Evolutionary conservation across 257 asterid species (phyloP), one percentile per base, ranked within the genome.

Genomic region (Lycium ferocissimum): DNA sequence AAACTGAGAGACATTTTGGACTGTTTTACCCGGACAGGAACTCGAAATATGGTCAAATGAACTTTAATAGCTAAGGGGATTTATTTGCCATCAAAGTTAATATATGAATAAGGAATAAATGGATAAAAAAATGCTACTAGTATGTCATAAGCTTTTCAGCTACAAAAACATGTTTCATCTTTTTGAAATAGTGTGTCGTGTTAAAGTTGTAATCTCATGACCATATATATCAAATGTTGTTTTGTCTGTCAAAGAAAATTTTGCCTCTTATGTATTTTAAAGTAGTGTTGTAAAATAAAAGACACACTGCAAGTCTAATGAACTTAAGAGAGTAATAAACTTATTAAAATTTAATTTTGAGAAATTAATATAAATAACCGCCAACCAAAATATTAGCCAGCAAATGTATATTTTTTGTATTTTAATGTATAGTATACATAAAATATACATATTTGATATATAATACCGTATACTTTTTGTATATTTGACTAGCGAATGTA

Each of bases 1-100:
- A 62, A 57, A 5, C 2, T 37, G 90, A 87, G 83, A 83, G 35
- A 51, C 86, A 89, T 73, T 87, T 76, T 47, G 91, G 90, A 5
- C 45, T 89, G 1, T 89, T 89, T 79, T 33, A 11, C 9, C 81
- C 90, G 6, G 70, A 66, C 49, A 54, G 71, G 10, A 73, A 59
- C 20, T 58, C 69, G 4, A 89, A 89, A 71, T 87, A 67, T 37
- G 22, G 67, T 83, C 83, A 13, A 7, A 4, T 89, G 47, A 80
- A 45, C 73, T 85, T 89, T 57, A 83, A 33, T 67, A 37, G 1
- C 0, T 7, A 67, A 67, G 47, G 75, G 1, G 13, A 3, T 35
- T 14, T 35, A 67, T 67, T 66, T 66, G 73, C n/a, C 13, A 7
- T 66, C 6, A 12, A 66, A 66, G 33, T 35, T 37, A 10, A 13